Evolutionary conservation across 2,329 filamentous ascomycete species (phyloP).

Genomic region (Elsinoe australis): DNA sequence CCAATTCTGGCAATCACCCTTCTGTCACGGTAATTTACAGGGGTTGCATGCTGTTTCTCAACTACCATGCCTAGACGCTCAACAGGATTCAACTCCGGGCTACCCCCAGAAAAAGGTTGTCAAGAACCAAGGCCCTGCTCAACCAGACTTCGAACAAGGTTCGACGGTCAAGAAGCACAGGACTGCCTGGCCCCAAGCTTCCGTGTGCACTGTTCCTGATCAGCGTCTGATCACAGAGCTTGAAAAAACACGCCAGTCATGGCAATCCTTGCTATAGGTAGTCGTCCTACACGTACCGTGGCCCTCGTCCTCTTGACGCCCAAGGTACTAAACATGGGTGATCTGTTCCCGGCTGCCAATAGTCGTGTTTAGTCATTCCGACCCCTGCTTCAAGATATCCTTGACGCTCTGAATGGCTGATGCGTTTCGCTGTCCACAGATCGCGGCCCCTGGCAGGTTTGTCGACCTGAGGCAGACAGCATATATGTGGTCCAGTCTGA

Average conservation of each 20-base stretch:
- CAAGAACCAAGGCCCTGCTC: neutral
- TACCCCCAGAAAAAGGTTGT: no score
- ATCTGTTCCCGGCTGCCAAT: conserved; percentile 4
- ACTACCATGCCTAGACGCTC: no score
- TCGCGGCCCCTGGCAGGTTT: neutral
- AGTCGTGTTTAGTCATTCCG: conserved; percentile 2
- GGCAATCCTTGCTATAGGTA: neutral
- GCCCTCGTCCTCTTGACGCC: conserved; percentile 2
- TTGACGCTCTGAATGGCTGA: conserved; percentile 1
- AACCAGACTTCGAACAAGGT: conserved; percentile 2
- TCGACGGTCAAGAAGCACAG: neutral
- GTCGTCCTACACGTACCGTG: conserved; percentile 6
- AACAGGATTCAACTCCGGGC: no score
- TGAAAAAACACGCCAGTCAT: neutral
- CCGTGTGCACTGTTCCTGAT: conserved; percentile 1
- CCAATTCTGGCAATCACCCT: no score
- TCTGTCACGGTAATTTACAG: no score
- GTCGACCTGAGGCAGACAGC: neutral
- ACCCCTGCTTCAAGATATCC: neutral
- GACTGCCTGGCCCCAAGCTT: no score
- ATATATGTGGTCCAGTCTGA: neutral
- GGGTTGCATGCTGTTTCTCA: no score
- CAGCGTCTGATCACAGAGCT: neutral
- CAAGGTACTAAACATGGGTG: conserved; percentile 8
- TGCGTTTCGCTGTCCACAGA: neutral